A percentile compares a stretch with the other conserved stretches of the same genome.
Conservation (phyloP, 2,329 filamentous ascomycete genomes). For the Kalmusia sp. region DNA sequence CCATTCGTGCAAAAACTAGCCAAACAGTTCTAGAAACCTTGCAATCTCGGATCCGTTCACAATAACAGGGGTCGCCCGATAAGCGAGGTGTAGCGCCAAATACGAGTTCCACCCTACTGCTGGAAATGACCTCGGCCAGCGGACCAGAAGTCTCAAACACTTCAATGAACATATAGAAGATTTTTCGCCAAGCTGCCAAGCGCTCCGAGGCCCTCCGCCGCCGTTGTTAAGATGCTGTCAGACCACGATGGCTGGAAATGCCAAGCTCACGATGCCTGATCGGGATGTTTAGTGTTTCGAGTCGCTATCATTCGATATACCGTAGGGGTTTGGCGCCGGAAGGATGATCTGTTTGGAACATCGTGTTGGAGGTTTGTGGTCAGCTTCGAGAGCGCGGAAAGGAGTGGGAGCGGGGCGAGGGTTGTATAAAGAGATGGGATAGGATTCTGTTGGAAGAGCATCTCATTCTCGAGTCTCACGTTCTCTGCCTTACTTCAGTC, state of each 20-base stretch:
- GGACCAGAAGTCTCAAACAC: neutral
- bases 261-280: neutral
- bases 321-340: neutral
- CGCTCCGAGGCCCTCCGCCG: neutral
- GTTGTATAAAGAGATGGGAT: neutral
- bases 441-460: neutral
- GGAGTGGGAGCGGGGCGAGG: neutral
- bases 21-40: neutral
- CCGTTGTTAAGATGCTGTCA: neutral
- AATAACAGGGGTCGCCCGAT: neutral
- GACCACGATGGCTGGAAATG: neutral
- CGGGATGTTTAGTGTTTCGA: neutral
- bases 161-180: neutral
- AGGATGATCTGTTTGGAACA: conserved; percentile 1
- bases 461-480: conserved; percentile 5
- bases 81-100: neutral
- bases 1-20: neutral
- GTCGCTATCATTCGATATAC: neutral
- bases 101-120: neutral
- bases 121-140: neutral
- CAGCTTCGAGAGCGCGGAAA: neutral
- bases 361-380: neutral
- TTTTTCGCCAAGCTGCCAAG: conserved; percentile 1
- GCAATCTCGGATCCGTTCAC: neutral
- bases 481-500: conserved; percentile 5